These are phyloP conservation scores for Candida tetrigidarum DNA, from an alignment of 1,139 yeast species.

Conservation along the genomic window DNA sequence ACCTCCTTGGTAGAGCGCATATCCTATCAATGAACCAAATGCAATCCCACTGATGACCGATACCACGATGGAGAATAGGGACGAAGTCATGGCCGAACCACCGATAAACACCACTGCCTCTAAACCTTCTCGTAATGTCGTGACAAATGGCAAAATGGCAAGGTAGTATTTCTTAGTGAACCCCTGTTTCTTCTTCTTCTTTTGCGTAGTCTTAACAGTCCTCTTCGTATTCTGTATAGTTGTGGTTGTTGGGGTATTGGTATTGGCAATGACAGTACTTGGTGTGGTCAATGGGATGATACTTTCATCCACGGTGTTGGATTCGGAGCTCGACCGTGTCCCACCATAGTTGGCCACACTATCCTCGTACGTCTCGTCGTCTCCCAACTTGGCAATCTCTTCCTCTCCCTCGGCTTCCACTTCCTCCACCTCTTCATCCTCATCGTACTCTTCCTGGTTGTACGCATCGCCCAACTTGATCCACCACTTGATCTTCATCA, in stretches of 20 bases:
- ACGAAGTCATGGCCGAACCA: conserved; percentile 48
- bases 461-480: conserved; percentile 49
- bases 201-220: background rate
- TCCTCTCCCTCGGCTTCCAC: conserved; percentile 19
- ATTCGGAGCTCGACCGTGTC: conserved; percentile 17
- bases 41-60: conserved; percentile 41
- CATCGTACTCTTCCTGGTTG: conserved; percentile 22
- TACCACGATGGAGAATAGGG: conserved; percentile 43
- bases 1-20: conserved; percentile 44
- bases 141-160: conserved; percentile 46
- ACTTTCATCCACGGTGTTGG: conserved; percentile 11
- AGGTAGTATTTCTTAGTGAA: conserved; percentile 39
- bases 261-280: background rate
- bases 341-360: conserved; percentile 16
- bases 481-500: conserved; percentile 56
- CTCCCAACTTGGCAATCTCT: conserved; percentile 20
- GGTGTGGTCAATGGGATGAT: conserved; percentile 17
- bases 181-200: conserved; percentile 9
- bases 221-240: background rate
- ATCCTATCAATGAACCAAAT: conserved; percentile 40
- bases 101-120: conserved; percentile 54
- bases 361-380: conserved; percentile 12
- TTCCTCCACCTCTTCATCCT: conserved; percentile 19
- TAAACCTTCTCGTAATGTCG: conserved; percentile 51
- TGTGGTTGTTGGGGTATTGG: background rate